Base-by-base conservation (phyloP, 495 filamentous ascomycete genomes). In the Ascodesmis nigricans region DNA sequence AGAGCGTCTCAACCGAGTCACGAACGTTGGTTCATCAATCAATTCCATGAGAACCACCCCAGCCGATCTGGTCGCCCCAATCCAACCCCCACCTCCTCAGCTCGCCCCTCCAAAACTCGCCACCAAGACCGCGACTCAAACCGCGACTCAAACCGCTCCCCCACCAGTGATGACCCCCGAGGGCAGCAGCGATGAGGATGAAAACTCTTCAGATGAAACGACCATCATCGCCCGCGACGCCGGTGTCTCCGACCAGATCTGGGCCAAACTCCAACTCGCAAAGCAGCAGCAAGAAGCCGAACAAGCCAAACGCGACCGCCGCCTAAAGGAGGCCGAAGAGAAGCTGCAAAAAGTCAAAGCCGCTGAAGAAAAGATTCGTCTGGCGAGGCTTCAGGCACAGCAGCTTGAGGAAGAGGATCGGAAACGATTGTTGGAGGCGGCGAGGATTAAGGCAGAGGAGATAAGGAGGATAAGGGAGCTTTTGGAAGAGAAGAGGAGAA, bases 161-260 rank as follows among this genome's bases (percentile, higher is more conserved):
- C 23, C 11, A 6, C 23, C 11, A 11, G 6, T 25, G 23, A 11
- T 25, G 11, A 6, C 11, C 23, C 23, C 23, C 11, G 6, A 11
- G 11, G 23, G 23, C 23, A 11, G 23, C 11, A 11, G 6, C 11
- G 23, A 11, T 11, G 11, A 6, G 6, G 23, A 11, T 25, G 23
- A 11, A 6, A 25, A 6, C 6, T 25, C 23, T 25, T 25, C 23
- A 25, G 3, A n/a, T n/a, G n/a, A n/a, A n/a, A n/a, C n/a, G n/a
- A n/a, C 28, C 1, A 4, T 14, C 11, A 13, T 26, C 13, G 23
- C 23, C 10, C 57, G 71, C 14, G 73, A 76, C 27, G 40, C 53
- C 0, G 67, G 68, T 1, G 70, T 77, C 0, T 55, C 58, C 14
- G 69, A 77, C 39, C 65, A 44, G 2, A 52, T 65, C n/a, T 77